These are phyloP conservation scores for Aspergillus ibericus DNA, from an alignment of 2,329 filamentous ascomycete genomes.

Conservation along the genomic window DNA sequence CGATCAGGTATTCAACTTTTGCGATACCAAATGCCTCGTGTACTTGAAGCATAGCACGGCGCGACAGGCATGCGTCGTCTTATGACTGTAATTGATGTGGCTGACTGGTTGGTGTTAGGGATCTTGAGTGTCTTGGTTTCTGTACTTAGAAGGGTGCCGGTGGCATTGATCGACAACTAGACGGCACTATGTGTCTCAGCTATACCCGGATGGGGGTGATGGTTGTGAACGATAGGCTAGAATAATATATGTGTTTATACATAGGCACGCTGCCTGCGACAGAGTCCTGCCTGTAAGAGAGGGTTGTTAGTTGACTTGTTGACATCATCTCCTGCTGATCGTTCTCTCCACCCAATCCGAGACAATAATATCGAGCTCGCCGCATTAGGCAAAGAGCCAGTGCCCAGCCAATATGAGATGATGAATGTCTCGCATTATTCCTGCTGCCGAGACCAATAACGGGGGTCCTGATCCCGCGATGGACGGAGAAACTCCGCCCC, in stretches of 20 bases:
- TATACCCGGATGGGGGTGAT: neutral
- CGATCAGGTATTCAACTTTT: neutral
- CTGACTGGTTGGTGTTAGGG: slow-evolving; percentile 1
- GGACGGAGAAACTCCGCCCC: slow-evolving; percentile 12
- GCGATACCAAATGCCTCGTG: slow-evolving; percentile 12
- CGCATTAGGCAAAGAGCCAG: too few species aligned
- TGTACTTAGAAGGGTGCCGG: slow-evolving; percentile 11
- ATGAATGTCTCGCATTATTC: too few species aligned
- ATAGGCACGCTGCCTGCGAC: neutral
- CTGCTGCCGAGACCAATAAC: too few species aligned
- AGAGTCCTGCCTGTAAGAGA: too few species aligned
- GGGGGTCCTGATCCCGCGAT: neutral
- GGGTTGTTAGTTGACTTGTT: too few species aligned
- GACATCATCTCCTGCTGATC: too few species aligned
- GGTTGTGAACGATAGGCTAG: neutral
- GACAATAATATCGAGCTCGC: too few species aligned
- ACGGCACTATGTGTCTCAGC: neutral
- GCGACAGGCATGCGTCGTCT: slow-evolving; percentile 10
- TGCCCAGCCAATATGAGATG: too few species aligned
- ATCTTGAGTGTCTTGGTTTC: slow-evolving; percentile 4
- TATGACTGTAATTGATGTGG: slow-evolving; percentile 10
- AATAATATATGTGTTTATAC: neutral
- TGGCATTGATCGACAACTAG: neutral
- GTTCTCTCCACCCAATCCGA: too few species aligned
- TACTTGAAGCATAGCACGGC: slow-evolving; percentile 22